These are phyloP conservation scores for Endocladia muricata DNA, from an alignment of 31 red algal genomes.

Conservation along the genomic window DNA sequence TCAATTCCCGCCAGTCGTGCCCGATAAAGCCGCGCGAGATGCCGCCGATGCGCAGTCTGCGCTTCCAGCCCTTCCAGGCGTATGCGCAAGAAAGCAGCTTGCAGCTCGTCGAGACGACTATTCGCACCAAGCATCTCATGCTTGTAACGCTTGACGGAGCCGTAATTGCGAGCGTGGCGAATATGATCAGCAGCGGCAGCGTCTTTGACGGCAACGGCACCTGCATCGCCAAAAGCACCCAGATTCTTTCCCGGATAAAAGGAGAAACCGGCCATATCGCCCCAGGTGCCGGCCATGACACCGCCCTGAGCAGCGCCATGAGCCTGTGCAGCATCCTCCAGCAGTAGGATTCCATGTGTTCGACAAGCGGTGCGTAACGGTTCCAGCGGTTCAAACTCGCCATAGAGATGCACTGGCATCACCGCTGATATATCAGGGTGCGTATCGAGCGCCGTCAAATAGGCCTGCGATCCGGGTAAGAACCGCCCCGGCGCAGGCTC, in stretches of 20 bases:
- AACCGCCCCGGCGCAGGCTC: neutral
- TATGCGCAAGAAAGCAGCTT: constrained; percentile 4
- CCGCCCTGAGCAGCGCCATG: constrained; percentile 10
- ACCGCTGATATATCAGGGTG: neutral
- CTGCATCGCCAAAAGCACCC: constrained; percentile 18
- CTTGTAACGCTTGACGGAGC: constrained; percentile 2
- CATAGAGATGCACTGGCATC: neutral
- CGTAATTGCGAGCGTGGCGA: constrained; percentile 5
- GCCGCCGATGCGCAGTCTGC: neutral
- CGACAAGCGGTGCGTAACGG: neutral
- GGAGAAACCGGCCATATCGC: constrained; percentile 7
- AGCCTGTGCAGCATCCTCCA: constrained; percentile 12
- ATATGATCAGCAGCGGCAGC: neutral
- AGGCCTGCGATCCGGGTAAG: neutral
- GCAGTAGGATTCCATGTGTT: neutral
- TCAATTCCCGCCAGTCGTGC: neutral
- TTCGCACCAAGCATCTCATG: constrained; percentile 6
- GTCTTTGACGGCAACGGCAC: neutral
- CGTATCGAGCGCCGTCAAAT: neutral
- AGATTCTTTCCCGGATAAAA: constrained; percentile 34
- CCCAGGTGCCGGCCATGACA: constrained; percentile 1
- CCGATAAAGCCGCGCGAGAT: neutral
- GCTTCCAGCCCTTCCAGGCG: neutral
- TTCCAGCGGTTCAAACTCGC: neutral
- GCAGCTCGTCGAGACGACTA: constrained; percentile 20